Evolutionary conservation across 495 filamentous ascomycete species (phyloP), one percentile per base, ranked within the genome.

Genomic region (Podospora bellae-mahoneyi): DNA sequence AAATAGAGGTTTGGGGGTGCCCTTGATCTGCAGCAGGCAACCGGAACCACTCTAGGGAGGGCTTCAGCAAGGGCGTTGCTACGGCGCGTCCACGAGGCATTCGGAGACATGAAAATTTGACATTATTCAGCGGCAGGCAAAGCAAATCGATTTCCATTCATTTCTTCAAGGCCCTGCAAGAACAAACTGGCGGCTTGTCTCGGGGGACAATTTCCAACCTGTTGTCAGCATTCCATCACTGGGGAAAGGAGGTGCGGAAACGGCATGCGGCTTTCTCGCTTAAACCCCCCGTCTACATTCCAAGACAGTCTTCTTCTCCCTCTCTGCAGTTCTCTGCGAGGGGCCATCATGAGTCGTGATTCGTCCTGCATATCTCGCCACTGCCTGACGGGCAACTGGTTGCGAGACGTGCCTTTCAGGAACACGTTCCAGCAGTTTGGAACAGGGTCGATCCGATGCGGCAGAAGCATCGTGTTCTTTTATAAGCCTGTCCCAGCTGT

Each of bases 1-100:
- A 90, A 90, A 77, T 83, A 83, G 75, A 28, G 28, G 19, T 23
- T 48, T 85, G 80, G 34, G 3, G 55, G 55, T 58, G n/a, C 60
- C 54, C 44, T 23, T 60, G 64, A 58, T 39, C 55, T 30, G 65
- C 65, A 26, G 30, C 55, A 26, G 18, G 20, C 72, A 23, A 54
- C 62, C 61, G 66, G 39, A 48, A 48, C 39, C 39, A 48, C 0
- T 10, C 39, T 67, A 73, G 62, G 74, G 71, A 70, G 68, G 57
- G 58, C 65, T 48, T 34, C 67, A 15, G 69, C 66, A 71, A 75
- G 68, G 74, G 71, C 71, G 60, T 60, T 53, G 9, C 39, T 68
- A 64, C 53, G 64, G 53, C 69, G 63, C 61, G 60, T 57, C 15
- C 64, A 60, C 44, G 55, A 30, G 28, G 62, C 61, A 62, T 66